Percentiles rank a stretch among this genome's conserved stretches.
Evolutionary conservation across 2,329 filamentous ascomycete genomes (phyloP).

Genomic region (Emergomyces orientalis): DNA sequence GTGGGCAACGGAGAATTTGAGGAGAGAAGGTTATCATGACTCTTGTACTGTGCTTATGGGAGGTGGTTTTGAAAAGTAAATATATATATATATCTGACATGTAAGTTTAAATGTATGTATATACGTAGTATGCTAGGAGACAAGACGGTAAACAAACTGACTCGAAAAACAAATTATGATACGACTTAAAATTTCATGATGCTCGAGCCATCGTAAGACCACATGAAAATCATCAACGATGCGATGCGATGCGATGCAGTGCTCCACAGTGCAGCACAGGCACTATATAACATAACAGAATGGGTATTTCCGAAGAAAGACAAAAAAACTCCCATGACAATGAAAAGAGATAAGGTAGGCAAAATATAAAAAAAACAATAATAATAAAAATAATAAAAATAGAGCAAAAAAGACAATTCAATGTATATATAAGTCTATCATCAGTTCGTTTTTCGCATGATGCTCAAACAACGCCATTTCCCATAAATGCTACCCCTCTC

Average conservation of each 20-base stretch:
- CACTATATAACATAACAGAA: neutral
- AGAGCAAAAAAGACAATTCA: conserved; percentile 2
- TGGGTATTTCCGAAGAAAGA: neutral
- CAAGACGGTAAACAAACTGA: neutral
- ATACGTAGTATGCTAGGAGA: no score
- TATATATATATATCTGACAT: neutral
- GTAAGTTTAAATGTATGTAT: no score
- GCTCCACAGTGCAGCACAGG: no score
- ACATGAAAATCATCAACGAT: neutral
- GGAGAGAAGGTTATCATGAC: no score
- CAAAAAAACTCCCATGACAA: neutral
- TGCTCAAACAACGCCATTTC: conserved; percentile 6
- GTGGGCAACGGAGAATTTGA: no score
- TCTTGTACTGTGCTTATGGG: no score
- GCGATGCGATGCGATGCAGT: neutral
- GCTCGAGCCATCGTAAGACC: neutral
- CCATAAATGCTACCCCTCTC: neutral
- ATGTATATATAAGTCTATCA: neutral
- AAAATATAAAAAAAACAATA: neutral
- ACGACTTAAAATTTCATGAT: neutral
- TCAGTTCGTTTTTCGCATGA: neutral
- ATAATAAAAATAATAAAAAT: neutral
- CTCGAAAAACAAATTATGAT: neutral
- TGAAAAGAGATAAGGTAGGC: neutral
- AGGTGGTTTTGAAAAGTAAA: neutral